These are phyloP conservation scores for Syzygium oleosum DNA, from an alignment of 345 rosid species.

Conservation along the genomic window DNA sequence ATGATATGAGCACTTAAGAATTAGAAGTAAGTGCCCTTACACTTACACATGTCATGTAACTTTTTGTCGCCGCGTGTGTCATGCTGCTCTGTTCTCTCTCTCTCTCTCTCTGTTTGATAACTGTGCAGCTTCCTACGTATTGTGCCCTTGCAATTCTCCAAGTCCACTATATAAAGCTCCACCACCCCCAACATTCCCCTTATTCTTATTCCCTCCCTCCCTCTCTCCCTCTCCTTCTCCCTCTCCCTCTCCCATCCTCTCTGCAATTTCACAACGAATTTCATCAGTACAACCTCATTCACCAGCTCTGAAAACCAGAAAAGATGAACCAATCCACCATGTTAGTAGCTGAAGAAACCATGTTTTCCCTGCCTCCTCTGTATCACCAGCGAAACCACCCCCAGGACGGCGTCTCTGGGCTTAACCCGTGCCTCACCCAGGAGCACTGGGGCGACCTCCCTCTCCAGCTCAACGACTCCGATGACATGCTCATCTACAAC, in stretches of 20 bases:
- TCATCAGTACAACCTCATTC: not conserved
- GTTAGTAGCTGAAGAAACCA: not conserved
- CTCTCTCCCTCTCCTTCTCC: not conserved
- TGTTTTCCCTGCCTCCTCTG: not conserved
- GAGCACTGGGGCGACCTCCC: constrained; percentile 65
- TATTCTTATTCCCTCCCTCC: not conserved
- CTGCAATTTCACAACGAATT: not conserved
- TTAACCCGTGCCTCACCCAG: constrained; percentile 38
- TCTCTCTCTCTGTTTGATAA: not conserved
- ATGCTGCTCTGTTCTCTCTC: not conserved
- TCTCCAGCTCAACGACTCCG: constrained; percentile 37
- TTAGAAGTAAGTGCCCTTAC: not conserved
- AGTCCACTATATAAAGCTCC: not conserved
- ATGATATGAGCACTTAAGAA: not conserved
- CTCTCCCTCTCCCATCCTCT: not conserved
- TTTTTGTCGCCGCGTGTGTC: not conserved
- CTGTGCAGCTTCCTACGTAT: not conserved
- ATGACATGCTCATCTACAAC: constrained; percentile 49
- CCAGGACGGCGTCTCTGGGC: constrained; percentile 1
- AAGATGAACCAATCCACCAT: not conserved
- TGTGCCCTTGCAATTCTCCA: not conserved
- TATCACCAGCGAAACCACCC: not conserved
- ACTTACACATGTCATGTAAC: not conserved
- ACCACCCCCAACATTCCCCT: not conserved
- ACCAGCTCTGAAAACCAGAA: not conserved